Evolutionary conservation across 768 basidiomycete genomes (phyloP).

Genomic region (Trametes cingulata): DNA sequence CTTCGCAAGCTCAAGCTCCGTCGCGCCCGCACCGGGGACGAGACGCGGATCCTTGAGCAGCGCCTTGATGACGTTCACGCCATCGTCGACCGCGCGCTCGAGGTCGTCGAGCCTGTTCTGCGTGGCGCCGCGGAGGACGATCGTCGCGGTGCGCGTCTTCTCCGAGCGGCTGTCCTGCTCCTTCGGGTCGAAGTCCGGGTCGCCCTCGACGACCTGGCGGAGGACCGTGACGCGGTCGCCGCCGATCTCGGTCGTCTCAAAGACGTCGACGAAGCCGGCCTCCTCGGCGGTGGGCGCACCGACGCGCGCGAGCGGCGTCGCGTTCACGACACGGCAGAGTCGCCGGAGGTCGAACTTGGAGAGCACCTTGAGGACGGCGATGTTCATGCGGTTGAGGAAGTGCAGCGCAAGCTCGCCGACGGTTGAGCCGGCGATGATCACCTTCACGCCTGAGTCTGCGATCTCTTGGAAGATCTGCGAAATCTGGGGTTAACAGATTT

Average conservation of each 20-base stretch:
- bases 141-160: conserved; percentile 87
- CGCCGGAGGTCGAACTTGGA: conserved; percentile 98
- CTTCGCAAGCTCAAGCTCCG: conserved; percentile 89
- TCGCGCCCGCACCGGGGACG: conserved; percentile 92
- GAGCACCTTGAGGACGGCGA: conserved; percentile 94
- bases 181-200: conserved; percentile 59
- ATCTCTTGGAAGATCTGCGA: conserved; percentile 93
- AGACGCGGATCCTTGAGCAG: conserved; percentile 87
- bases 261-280: conserved; percentile 89
- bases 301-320: conserved; percentile 92
- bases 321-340: conserved; percentile 92
- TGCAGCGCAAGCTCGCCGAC: conserved; percentile 96
- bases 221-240: conserved; percentile 98
- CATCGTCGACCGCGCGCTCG: conserved; percentile 95
- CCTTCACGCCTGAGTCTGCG: conserved; percentile 90
- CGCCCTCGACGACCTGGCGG: conserved; percentile 72
- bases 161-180: conserved; percentile 45
- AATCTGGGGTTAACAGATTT: neutral
- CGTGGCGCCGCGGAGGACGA: conserved; percentile 94
- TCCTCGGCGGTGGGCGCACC: conserved; percentile 97
- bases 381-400: conserved; percentile 91
- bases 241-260: conserved; percentile 95
- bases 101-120: conserved; percentile 93
- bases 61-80: conserved; percentile 93
- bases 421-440: conserved; percentile 90